A percentile compares a stretch with the other conserved stretches of the same genome.
Evolutionary conservation across 2,329 filamentous ascomycete species (phyloP).

Genomic region (Elsinoe arachidis): DNA sequence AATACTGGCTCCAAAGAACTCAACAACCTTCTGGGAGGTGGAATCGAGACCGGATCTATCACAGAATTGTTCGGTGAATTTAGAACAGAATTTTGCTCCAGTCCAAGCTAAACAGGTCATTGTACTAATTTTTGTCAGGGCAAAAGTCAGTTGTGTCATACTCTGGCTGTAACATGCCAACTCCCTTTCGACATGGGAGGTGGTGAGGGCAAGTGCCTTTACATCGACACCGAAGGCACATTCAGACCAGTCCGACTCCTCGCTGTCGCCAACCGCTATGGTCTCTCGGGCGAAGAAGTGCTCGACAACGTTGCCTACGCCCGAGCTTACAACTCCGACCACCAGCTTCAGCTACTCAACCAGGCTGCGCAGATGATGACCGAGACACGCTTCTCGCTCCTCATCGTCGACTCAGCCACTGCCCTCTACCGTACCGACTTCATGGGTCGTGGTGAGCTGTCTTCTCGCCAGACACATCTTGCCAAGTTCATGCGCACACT

Average conservation of each 20-base stretch:
- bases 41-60: conserved; percentile 92
- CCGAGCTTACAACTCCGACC: conserved; percentile 95
- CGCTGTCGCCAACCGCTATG: conserved; percentile 87
- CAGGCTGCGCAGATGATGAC: conserved; percentile 99
- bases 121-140: conserved; percentile 36
- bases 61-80: conserved; percentile 99
- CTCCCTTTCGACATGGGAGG: conserved; percentile 98
- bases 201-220: conserved; percentile 94
- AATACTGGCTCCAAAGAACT: conserved; percentile 97
- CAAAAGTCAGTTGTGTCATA: conserved; percentile 98
- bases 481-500: conserved; percentile 83
- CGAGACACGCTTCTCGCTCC: conserved; percentile 90
- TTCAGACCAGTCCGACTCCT: conserved; percentile 85
- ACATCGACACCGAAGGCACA: conserved; percentile 97
- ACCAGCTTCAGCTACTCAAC: conserved; percentile 88
- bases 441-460: conserved; percentile 89
- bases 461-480: conserved; percentile 80
- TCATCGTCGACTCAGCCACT: conserved; percentile 93
- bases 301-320: conserved; percentile 98
- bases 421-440: conserved; percentile 95
- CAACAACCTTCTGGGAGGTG: conserved; percentile 87
- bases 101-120: not conserved
- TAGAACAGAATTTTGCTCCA: conserved; percentile 49
- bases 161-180: conserved; percentile 95
- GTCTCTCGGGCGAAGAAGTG: conserved; percentile 91